Conservation (phyloP, 2,329 filamentous ascomycete genomes). For the Cadophora luteo-olivacea region DNA sequence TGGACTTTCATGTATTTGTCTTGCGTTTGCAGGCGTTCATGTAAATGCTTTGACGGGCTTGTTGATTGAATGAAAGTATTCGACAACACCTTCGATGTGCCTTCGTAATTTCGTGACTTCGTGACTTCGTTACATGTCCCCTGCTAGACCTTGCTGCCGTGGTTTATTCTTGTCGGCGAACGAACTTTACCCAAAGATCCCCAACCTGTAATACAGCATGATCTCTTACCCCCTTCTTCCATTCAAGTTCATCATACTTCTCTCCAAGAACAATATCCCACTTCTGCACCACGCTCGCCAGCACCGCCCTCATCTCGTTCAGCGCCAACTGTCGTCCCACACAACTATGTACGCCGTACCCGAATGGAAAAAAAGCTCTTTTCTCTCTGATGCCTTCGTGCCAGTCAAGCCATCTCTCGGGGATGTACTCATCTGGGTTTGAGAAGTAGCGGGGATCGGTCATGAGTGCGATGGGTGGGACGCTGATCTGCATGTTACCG, state of each 20-base stretch:
- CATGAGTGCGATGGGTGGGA: constrained; percentile 28
- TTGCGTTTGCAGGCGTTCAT: neutral
- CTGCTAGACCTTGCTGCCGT: neutral
- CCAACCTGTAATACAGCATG: constrained; percentile 26
- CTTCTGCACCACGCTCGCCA: constrained; percentile 24
- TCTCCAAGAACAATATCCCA: constrained; percentile 27
- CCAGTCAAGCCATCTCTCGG: constrained; percentile 29
- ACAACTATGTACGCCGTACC: constrained; percentile 33
- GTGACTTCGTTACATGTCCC: neutral
- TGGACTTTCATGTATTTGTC: neutral
- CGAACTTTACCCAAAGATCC: constrained; percentile 25
- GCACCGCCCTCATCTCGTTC: constrained; percentile 28
- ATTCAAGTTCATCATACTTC: constrained; percentile 25
- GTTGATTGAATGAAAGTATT: neutral
- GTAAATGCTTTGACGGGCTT: neutral
- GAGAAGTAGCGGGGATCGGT: constrained; percentile 32
- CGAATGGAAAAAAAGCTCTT: constrained; percentile 32
- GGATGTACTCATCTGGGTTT: constrained; percentile 26
- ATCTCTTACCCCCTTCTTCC: constrained; percentile 27
- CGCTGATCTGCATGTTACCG: constrained; percentile 27
- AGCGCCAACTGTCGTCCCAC: constrained; percentile 33
- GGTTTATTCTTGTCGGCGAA: neutral
- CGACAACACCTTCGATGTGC: neutral
- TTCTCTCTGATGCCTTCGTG: constrained; percentile 25
- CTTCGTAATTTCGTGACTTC: neutral